A percentile compares a stretch with the other conserved stretches of the same genome.
phyloP scores from a whole-genome alignment of 176 grass and related monocot species.

The Neostapfia colusana region DNA sequence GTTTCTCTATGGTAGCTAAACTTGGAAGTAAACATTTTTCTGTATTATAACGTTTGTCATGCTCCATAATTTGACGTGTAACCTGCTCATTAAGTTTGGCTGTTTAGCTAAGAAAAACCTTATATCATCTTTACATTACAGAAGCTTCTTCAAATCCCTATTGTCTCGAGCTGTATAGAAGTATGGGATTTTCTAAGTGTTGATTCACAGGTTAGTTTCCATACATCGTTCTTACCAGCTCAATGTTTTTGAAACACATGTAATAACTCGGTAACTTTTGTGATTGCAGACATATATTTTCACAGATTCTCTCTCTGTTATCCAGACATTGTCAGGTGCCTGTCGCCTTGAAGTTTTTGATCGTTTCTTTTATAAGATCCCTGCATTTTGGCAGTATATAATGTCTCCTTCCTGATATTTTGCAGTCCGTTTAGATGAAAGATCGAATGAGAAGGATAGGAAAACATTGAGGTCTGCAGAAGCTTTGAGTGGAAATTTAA shows the following conservation, averaged over 20 bases:
- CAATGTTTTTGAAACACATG: constrained; percentile 15
- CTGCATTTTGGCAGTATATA: constrained; percentile 31
- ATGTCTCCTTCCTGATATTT: constrained; percentile 15
- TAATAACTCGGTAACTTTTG: constrained; percentile 22
- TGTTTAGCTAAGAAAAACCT: constrained; percentile 14
- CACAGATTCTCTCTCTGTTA: constrained; percentile 76
- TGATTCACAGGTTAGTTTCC: constrained; percentile 80
- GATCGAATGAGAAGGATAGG: constrained; percentile 55
- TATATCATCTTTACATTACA: constrained; percentile 33
- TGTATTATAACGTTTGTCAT: constrained; percentile 16
- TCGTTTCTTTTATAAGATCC: constrained; percentile 18
- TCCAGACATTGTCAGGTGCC: constrained; percentile 87
- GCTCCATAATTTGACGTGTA: background rate
- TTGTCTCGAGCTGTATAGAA: constrained; percentile 93
- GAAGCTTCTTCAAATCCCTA: constrained; percentile 97
- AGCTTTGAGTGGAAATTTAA: constrained; percentile 46
- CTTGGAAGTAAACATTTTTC: constrained; percentile 19
- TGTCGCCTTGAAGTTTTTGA: background rate
- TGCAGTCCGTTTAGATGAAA: constrained; percentile 78
- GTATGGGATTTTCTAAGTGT: constrained; percentile 97
- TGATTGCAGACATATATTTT: constrained; percentile 88
- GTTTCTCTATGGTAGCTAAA: constrained; percentile 21
- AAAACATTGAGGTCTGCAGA: constrained; percentile 49
- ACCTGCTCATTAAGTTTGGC: background rate
- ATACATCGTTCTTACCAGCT: constrained; percentile 20